Base-by-base conservation (phyloP, 768 basidiomycete species). In the Myochromella boudieri region DNA sequence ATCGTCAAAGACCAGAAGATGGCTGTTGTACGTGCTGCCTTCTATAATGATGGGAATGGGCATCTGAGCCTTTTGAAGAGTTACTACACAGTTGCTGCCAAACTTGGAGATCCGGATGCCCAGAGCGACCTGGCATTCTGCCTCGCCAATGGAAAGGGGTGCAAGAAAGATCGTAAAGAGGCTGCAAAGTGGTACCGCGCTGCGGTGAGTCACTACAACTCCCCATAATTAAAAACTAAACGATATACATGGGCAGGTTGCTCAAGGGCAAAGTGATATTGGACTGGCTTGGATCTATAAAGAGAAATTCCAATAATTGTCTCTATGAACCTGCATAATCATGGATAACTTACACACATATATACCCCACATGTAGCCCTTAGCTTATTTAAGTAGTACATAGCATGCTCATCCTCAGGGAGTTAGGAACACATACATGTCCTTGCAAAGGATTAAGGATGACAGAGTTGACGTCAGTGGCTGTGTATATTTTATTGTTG, bases 241-340 rank as follows among this genome's bases (percentile, higher is more conserved):
- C n/a, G 36, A 20, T 31, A 11, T 43, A 12, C 36, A 7, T 50
- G n/a, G n/a, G 6, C 44, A 68, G 67, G 69, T 78, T 33, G 64
- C 67, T 27, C 91, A 91, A 62, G 90, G 90, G 15, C 77, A 71
- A 44, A 92, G 90, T 60, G 85, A 89, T 57, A 74, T 92, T 52
- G 91, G 91, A 18, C 75, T 93, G 37, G 88, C 88, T 2, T 93
- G 91, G 91, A 92, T 93, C 52, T 90, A 89, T 71, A 95, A 95
- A 65, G 83, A 88, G 59, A 94, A 94, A 67, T 92, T 82, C 56
- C 72, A 72, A 58, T 76, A 56, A 31, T 24, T 41, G 14, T 24
- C 21, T 24, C 10, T 10, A 25, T 5, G 21, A 10, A 9, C 14
- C 32, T 6, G 17, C 17, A 33, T 12, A n/a, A n/a, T n/a, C n/a